Percentiles rank a stretch among this genome's conserved stretches.
phyloP scores from a whole-genome alignment of 164 flowering plant genomes.

The Piper longum region DNA sequence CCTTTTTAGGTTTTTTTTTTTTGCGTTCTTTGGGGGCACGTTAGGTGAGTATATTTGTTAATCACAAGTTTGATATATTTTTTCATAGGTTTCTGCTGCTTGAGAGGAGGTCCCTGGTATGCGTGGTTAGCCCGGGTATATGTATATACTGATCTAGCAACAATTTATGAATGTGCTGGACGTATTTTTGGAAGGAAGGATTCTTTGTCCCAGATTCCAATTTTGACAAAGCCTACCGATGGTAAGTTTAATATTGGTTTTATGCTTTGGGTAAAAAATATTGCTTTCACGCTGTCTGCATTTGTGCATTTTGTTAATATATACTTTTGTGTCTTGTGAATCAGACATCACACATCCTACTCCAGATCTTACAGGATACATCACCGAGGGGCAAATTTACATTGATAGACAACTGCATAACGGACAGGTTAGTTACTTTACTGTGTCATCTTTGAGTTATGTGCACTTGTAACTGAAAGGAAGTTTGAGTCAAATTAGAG shows the following conservation, averaged over 20 bases:
- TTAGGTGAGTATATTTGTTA: too few species aligned
- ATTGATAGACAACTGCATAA: conserved; percentile 88
- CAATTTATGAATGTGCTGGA: conserved; percentile 97
- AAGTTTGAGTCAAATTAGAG: neutral
- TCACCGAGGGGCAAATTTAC: conserved; percentile 96
- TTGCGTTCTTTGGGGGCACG: too few species aligned
- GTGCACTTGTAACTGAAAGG: neutral
- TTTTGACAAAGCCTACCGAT: conserved; percentile 95
- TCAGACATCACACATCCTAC: conserved; percentile 97
- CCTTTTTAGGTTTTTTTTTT: neutral
- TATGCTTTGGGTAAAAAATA: neutral
- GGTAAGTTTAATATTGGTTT: conserved; percentile 25
- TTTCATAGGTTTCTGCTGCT: conserved; percentile 92
- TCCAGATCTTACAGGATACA: conserved; percentile 98
- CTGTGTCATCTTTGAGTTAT: neutral
- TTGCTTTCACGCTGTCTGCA: neutral
- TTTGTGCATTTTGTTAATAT: neutral
- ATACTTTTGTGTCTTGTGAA: conserved; percentile 4
- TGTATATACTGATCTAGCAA: conserved; percentile 92
- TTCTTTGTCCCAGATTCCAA: conserved; percentile 96
- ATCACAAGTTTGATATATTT: neutral
- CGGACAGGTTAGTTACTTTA: conserved; percentile 45
- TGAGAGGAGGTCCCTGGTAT: conserved; percentile 99
- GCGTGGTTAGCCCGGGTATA: conserved; percentile 98
- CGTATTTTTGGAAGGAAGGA: conserved; percentile 96